A percentile compares a stretch with the other conserved stretches of the same genome.
phyloP scores from a whole-genome alignment of 1,284 basidiomycete genomes.

The Lentinula novae-zelandiae region DNA sequence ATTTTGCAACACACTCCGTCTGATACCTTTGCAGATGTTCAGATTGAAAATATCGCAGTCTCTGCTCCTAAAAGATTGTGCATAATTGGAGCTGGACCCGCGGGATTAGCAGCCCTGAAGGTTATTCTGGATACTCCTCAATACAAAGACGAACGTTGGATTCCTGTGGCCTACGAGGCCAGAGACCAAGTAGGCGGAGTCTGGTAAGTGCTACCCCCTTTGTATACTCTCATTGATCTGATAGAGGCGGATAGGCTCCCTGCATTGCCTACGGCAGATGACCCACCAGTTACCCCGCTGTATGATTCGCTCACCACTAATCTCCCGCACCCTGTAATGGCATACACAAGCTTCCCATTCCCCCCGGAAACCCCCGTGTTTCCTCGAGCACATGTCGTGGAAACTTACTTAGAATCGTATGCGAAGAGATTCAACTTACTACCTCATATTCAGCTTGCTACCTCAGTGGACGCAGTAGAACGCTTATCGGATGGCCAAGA shows the following conservation, averaged over 20 bases:
- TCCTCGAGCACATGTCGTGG: conserved; percentile 53
- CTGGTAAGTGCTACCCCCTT: conserved; percentile 45
- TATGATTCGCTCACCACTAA: conserved; percentile 78
- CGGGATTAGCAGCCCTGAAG: conserved; percentile 65
- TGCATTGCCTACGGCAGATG: conserved; percentile 36
- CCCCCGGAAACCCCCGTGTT: conserved; percentile 68
- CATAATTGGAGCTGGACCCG: conserved; percentile 66
- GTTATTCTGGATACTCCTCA: conserved; percentile 54
- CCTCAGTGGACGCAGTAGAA: conserved; percentile 39
- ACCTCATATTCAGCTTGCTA: conserved; percentile 52
- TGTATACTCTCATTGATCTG: not conserved
- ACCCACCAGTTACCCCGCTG: conserved; percentile 61
- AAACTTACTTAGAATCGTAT: conserved; percentile 59
- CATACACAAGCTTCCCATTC: conserved; percentile 56
- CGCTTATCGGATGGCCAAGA: conserved; percentile 30
- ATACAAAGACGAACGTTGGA: conserved; percentile 56
- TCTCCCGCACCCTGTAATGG: conserved; percentile 73
- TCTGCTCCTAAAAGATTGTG: conserved; percentile 42
- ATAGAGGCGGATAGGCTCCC: conserved; percentile 45
- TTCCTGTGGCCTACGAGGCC: conserved; percentile 54
- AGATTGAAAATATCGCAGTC: not conserved
- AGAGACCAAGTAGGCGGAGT: conserved; percentile 66
- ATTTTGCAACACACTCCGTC: not conserved
- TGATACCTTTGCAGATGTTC: not conserved
- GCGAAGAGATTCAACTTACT: conserved; percentile 52